Percentiles rank a stretch among this genome's conserved stretches.
phyloP scores from a whole-genome alignment of 495 filamentous ascomycete genomes.

The Daldinia concentrica region DNA sequence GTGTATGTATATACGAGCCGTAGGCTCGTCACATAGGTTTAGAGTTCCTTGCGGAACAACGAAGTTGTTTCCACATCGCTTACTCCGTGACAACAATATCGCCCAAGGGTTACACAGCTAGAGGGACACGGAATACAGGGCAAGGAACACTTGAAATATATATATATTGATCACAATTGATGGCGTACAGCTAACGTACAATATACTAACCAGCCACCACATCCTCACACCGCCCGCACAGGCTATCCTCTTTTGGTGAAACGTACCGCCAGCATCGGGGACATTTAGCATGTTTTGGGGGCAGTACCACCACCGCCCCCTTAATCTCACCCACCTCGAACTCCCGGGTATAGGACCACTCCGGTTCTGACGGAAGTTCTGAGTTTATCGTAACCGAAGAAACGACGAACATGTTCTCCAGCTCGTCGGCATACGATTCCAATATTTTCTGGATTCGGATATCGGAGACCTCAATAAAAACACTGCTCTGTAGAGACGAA shows the following conservation, averaged over 20 bases:
- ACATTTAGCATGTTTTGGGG: constrained; percentile 77
- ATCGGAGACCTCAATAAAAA: constrained; percentile 60
- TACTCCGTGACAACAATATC: no score
- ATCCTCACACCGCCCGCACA: constrained; percentile 79
- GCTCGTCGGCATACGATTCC: constrained; percentile 65
- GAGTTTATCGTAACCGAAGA: constrained; percentile 67
- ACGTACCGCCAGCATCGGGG: constrained; percentile 88
- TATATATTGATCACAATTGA: not conserved
- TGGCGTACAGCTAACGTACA: constrained; percentile 16
- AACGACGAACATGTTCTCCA: constrained; percentile 80
- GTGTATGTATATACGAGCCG: no score
- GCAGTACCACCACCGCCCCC: constrained; percentile 68
- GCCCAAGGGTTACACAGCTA: no score
- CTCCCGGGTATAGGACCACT: constrained; percentile 64
- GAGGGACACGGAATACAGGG: no score
- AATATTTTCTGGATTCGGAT: constrained; percentile 49
- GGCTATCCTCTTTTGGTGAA: constrained; percentile 62
- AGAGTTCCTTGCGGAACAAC: no score
- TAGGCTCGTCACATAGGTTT: no score
- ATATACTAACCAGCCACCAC: constrained; percentile 59
- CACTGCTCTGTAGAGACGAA: constrained; percentile 75
- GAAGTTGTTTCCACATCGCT: no score
- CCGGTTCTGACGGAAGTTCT: constrained; percentile 45
- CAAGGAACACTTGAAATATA: no score
- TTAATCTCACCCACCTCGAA: constrained; percentile 61